Percentiles rank a stretch among this genome's conserved stretches.
These are phyloP conservation scores for Sordariomycetes sp. DNA, from an alignment of 2,329 filamentous ascomycete species.

Conservation along the genomic window DNA sequence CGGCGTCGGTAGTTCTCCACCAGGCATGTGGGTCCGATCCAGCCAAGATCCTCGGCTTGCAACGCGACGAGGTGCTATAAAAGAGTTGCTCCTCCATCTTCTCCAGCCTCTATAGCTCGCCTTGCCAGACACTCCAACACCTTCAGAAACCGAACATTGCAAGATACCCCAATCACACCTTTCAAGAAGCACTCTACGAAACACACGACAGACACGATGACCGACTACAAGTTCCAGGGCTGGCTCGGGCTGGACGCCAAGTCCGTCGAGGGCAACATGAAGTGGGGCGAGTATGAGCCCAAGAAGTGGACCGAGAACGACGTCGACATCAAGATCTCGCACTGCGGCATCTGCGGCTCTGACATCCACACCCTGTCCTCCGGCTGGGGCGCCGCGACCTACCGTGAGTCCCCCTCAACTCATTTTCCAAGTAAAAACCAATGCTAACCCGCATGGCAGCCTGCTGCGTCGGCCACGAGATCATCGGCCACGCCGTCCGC, in stretches of 20 bases:
- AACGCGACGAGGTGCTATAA: no score
- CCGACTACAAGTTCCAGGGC: conserved; percentile 36
- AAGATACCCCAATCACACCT: background rate
- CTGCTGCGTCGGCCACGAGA: conserved; percentile 53
- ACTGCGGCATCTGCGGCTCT: conserved; percentile 56
- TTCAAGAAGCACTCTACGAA: background rate
- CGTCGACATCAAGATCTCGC: conserved; percentile 53
- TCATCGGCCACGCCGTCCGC: conserved; percentile 46
- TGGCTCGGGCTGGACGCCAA: conserved; percentile 34
- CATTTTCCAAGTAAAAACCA: background rate
- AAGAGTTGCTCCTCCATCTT: no score
- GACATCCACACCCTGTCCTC: conserved; percentile 49
- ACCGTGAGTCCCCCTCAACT: conserved; percentile 18
- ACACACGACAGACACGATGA: conserved; percentile 13
- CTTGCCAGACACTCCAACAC: no score
- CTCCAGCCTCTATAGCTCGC: no score
- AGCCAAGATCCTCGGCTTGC: no score
- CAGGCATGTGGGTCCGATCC: no score
- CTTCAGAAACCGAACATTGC: background rate
- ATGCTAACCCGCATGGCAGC: conserved; percentile 14
- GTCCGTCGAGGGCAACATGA: conserved; percentile 38
- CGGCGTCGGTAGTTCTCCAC: no score
- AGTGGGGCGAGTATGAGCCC: conserved; percentile 45
- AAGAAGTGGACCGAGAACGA: conserved; percentile 58
- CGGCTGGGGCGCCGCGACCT: conserved; percentile 34